Evolutionary conservation across 2,329 filamentous ascomycete species (phyloP), one percentile per base, ranked within the genome.

Genomic region (Clathrospora elynae): DNA sequence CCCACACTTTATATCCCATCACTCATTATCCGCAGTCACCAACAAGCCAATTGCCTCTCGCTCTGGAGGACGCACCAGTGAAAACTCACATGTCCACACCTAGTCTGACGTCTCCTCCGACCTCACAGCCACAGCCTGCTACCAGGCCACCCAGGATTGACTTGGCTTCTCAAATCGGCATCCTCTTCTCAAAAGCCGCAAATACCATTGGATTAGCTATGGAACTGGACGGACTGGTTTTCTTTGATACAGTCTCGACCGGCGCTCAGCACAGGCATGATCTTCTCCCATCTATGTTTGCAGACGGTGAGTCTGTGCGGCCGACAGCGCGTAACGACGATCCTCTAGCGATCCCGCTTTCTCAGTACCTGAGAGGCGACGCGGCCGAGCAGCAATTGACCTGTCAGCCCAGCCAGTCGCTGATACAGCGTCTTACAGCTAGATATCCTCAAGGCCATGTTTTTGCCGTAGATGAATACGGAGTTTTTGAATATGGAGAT

Each of bases 381-480:
- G 18, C 19, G n/a, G 25, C 16, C 3, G 22, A 10, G 14, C 16
- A 29, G 17, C 31, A 41, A 11, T 11, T 31, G 25, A 11, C 16
- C 16, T 13, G 28, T 18, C 31, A 20, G 14, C 14, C 32, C 7
- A 18, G 34, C 8, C 47, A 50, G 26, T 46, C 47, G 11, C 24
- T 46, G 5, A 46, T 50, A 12, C 29, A 28, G 28, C 47, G 47
- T 25, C 34, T 50, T 18, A 50, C 35, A 13, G 26, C 37, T 19
- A 20, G 13, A n/a, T 48, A 51, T 18, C 25, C 39, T 18, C 43
- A 33, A 16, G 48, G 48, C 7, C 39, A 48, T 35, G 31, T 51
- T 17, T 51, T 51, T 12, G 32, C 32, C 3, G 29, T 41, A 14
- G 48, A 48, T 20, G 48, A 48, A 25, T 23, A 44, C 19, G 48